Conservation (phyloP, 805 yeast genomes). For the Huiozyma sinensis region DNA sequence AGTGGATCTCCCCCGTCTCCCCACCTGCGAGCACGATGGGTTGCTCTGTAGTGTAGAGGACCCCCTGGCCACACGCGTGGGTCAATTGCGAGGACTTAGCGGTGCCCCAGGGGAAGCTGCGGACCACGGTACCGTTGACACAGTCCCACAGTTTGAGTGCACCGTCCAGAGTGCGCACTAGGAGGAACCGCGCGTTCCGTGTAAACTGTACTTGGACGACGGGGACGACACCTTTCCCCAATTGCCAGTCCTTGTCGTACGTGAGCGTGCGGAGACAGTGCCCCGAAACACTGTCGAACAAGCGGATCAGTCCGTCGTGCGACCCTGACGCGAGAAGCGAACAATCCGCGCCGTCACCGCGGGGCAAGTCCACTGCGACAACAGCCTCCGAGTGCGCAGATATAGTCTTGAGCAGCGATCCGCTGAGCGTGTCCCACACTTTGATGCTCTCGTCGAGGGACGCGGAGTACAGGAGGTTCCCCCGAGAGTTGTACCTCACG, state of each 20-base stretch:
- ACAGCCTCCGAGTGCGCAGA: slow-evolving; percentile 93
- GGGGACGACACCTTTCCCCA: slow-evolving; percentile 46
- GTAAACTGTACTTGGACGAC: slow-evolving; percentile 63
- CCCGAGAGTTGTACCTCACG: slow-evolving; percentile 59
- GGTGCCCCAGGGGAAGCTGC: slow-evolving; percentile 34
- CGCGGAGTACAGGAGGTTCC: slow-evolving; percentile 70
- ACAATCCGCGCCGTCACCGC: slow-evolving; percentile 56
- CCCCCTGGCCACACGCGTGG: slow-evolving; percentile 23
- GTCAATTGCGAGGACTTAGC: slow-evolving; percentile 4
- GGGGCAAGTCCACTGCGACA: slow-evolving; percentile 52
- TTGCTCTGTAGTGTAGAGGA: slow-evolving; percentile 12
- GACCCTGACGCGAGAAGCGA: slow-evolving; percentile 74
- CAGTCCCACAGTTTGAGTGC: slow-evolving; percentile 76
- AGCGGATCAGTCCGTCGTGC: slow-evolving; percentile 79
- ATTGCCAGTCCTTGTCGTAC: slow-evolving; percentile 62
- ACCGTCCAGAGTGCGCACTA: slow-evolving; percentile 77
- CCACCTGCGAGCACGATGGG: slow-evolving; percentile 24
- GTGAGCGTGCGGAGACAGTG: slow-evolving; percentile 87
- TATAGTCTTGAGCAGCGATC: slow-evolving; percentile 61
- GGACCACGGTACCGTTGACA: slow-evolving; percentile 67
- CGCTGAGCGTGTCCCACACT: slow-evolving; percentile 70
- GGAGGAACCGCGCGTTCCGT: slow-evolving; percentile 69
- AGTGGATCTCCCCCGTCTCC: slow-evolving; percentile 18
- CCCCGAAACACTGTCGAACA: slow-evolving; percentile 82
- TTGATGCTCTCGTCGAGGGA: slow-evolving; percentile 85